Percentiles rank a stretch among this genome's conserved stretches.
Conservation (phyloP, 257 asterid species). For the Nicotiana knightiana region DNA sequence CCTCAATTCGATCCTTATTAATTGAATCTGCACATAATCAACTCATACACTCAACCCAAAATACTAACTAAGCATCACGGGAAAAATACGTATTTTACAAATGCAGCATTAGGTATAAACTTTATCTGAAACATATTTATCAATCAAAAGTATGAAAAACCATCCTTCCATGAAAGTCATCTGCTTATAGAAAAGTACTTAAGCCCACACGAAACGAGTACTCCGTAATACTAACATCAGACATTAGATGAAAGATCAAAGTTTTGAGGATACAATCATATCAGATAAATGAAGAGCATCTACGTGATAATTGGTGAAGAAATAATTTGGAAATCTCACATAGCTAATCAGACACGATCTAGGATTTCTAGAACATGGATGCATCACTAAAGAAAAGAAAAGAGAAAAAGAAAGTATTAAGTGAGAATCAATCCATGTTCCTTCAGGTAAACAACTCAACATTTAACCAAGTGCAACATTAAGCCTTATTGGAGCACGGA, state of each 20-base stretch:
- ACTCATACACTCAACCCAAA: constrained; percentile 10
- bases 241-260: neutral
- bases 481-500: too few species aligned
- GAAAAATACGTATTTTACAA: neutral
- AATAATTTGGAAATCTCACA: constrained; percentile 1
- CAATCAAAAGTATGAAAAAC: neutral
- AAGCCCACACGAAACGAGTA: neutral
- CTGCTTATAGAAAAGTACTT: neutral
- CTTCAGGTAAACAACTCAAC: too few species aligned
- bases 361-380: too few species aligned
- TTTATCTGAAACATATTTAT: neutral
- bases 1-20: constrained; percentile 77
- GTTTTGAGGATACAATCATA: neutral
- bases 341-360: neutral
- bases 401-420: too few species aligned
- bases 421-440: too few species aligned
- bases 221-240: neutral
- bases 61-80: neutral
- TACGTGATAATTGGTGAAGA: neutral
- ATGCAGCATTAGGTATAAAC: neutral
- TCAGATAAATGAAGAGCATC: neutral
- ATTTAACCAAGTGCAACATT: too few species aligned
- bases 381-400: too few species aligned
- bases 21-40: constrained; percentile 69
- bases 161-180: neutral